A percentile compares a stretch with the other conserved stretches of the same genome.
Evolutionary conservation across 1,284 basidiomycete species (phyloP).

Genomic region (Sphagnurus paluster): DNA sequence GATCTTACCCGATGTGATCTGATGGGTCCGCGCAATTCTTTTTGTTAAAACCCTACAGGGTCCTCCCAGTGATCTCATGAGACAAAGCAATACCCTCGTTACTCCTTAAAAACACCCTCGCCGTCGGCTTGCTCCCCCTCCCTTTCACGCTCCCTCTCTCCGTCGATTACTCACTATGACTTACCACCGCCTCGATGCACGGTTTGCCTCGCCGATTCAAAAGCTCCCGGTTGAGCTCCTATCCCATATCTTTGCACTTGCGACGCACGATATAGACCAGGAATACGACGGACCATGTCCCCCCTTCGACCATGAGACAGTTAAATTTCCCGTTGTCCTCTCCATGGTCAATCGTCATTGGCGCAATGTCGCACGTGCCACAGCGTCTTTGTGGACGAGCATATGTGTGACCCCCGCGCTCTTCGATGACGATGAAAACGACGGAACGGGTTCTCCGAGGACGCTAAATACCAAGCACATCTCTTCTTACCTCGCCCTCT

Average conservation of each 20-base stretch:
- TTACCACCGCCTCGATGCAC: constrained; percentile 1
- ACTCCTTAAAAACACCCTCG: constrained; percentile 9
- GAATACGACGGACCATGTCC: constrained; percentile 30
- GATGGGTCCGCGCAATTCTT: constrained; percentile 28
- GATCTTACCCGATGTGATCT: constrained; percentile 30
- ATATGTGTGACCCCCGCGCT: constrained; percentile 47
- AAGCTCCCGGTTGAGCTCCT: constrained; percentile 50
- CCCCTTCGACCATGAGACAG: constrained; percentile 31
- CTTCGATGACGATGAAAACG: constrained; percentile 24
- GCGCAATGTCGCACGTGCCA: constrained; percentile 46
- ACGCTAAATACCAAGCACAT: constrained; percentile 34
- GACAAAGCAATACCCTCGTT: constrained; percentile 23
- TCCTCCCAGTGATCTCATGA: constrained; percentile 27
- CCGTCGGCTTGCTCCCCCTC: constrained; percentile 1
- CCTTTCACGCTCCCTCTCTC: constrained; percentile 6
- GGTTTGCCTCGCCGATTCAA: constrained; percentile 29
- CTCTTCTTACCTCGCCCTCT: constrained; percentile 39
- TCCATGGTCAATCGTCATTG: constrained; percentile 50
- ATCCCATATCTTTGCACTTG: constrained; percentile 48
- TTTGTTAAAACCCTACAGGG: constrained; percentile 23
- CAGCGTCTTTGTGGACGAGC: constrained; percentile 53
- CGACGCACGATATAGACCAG: constrained; percentile 29
- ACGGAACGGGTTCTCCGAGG: constrained; percentile 5
- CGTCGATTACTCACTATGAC: constrained; percentile 13
- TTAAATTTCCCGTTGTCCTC: constrained; percentile 41